Evolutionary conservation across 441 rosid genomes (phyloP).

Genomic region (Pelargonium myrrhifolium): DNA sequence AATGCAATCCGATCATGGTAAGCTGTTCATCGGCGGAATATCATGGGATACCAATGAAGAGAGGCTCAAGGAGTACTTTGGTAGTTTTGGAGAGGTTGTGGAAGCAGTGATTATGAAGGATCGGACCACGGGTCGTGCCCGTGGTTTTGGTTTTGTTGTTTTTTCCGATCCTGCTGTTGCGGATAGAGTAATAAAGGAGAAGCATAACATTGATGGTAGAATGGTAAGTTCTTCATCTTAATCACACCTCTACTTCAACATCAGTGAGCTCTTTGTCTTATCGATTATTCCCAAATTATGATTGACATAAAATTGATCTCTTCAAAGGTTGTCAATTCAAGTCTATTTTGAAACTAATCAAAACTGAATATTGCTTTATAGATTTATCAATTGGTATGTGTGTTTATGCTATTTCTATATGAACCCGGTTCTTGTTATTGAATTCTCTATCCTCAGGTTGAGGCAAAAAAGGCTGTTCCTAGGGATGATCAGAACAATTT

Average conservation of each 20-base stretch:
- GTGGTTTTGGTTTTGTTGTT: conserved; percentile 95
- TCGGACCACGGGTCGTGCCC: conserved; percentile 96
- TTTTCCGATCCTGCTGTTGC: conserved; percentile 87
- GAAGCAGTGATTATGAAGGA: conserved; percentile 98
- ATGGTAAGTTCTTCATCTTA: conserved; percentile 43
- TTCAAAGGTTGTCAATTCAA: conserved; percentile 22
- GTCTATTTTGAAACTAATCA: conserved; percentile 27
- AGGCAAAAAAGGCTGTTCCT: conserved; percentile 94
- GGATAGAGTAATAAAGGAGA: conserved; percentile 70
- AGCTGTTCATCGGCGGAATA: conserved; percentile 91
- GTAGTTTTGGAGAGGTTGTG: conserved; percentile 76
- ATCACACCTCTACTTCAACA: neutral
- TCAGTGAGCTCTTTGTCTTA: conserved; percentile 13
- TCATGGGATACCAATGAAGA: conserved; percentile 99
- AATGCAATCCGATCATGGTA: conserved; percentile 85
- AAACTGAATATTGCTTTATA: conserved; percentile 13
- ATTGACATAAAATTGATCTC: conserved; percentile 25
- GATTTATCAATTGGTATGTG: conserved; percentile 5
- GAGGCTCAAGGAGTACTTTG: conserved; percentile 75
- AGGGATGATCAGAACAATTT: conserved; percentile 81
- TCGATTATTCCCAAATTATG: conserved; percentile 24
- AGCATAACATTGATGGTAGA: conserved; percentile 86
- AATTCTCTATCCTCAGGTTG: conserved; percentile 49
- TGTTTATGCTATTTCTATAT: conserved; percentile 5
- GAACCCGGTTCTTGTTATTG: conserved; percentile 19